Percentiles rank a stretch among this genome's conserved stretches.
Evolutionary conservation across 2,329 filamentous ascomycete species (phyloP).

Genomic region (Coniochaeta ligniaria): DNA sequence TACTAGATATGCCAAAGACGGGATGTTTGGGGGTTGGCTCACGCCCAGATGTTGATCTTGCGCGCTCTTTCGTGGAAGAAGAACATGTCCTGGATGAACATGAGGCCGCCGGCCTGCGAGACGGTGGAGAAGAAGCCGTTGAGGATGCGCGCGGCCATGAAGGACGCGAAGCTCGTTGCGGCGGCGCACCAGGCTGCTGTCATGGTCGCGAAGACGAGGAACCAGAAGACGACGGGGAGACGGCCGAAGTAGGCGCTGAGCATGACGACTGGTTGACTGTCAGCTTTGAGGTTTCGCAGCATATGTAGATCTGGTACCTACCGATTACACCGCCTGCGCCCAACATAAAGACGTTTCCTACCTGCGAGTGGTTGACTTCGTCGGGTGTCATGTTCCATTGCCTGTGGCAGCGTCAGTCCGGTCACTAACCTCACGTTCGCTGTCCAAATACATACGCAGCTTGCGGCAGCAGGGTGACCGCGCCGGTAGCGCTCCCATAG

Average conservation of each 20-base stretch:
- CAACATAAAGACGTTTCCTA: conserved; percentile 45
- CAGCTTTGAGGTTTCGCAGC: background rate
- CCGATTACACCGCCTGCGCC: conserved; percentile 31
- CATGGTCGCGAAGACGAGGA: conserved; percentile 25
- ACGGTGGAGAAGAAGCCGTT: conserved; percentile 41
- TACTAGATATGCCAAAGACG: no score
- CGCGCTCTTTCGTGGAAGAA: conserved; percentile 50
- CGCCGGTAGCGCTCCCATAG: conserved; percentile 38
- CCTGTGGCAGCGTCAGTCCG: conserved; percentile 12
- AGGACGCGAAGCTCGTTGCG: conserved; percentile 35
- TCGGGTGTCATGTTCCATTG: conserved; percentile 41
- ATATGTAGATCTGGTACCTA: conserved; percentile 12
- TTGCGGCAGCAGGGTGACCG: conserved; percentile 34
- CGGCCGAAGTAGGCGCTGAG: conserved; percentile 34
- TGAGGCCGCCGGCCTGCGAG: conserved; percentile 36
- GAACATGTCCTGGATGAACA: conserved; percentile 51
- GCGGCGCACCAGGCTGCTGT: conserved; percentile 36
- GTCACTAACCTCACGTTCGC: background rate
- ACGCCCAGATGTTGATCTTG: conserved; percentile 42
- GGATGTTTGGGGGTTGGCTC: conserved; percentile 9
- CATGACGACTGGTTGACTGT: conserved; percentile 22
- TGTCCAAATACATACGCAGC: conserved; percentile 22
- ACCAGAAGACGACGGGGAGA: conserved; percentile 35
- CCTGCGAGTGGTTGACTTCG: conserved; percentile 42
- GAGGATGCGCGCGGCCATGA: conserved; percentile 38